Conservation (phyloP, 2,329 filamentous ascomycete species). For the Fusarium robinianum region DNA sequence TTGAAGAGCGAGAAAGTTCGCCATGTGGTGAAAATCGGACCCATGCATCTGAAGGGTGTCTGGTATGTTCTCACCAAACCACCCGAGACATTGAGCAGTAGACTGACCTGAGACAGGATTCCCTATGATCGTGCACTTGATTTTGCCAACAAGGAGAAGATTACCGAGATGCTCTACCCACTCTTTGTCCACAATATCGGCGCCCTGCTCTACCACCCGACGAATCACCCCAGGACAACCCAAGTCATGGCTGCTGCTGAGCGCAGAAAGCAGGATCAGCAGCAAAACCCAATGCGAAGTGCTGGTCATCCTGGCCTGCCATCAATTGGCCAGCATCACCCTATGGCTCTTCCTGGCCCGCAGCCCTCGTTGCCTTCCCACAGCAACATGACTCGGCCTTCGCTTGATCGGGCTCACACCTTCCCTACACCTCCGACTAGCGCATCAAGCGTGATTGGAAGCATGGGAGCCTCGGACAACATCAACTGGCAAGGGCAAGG, state of each 20-base stretch:
- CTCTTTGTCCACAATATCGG: conserved; percentile 98
- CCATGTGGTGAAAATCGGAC: conserved; percentile 97
- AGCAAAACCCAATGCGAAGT: conserved; percentile 65
- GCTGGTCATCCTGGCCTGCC: conserved; percentile 60
- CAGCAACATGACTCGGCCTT: conserved; percentile 72
- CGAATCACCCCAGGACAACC: conserved; percentile 80
- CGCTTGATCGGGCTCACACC: conserved; percentile 83
- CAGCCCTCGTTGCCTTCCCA: conserved; percentile 66
- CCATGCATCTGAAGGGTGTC: conserved; percentile 98
- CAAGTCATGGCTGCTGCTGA: conserved; percentile 86
- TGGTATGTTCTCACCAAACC: conserved; percentile 67
- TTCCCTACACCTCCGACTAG: conserved; percentile 94
- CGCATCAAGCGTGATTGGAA: conserved; percentile 79
- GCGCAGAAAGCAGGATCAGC: conserved; percentile 76
- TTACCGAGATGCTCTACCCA: conserved; percentile 92
- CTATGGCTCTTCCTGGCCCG: conserved; percentile 64
- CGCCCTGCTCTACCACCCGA: conserved; percentile 88
- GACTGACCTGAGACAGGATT: conserved; percentile 67
- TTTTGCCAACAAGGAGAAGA: conserved; percentile 99
- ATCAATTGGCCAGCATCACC: conserved; percentile 70
- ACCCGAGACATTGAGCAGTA: conserved; percentile 21
- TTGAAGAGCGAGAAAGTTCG: conserved; percentile 96
- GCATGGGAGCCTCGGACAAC: conserved; percentile 74
- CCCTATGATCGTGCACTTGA: conserved; percentile 97
- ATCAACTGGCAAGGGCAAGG: conserved; percentile 76